Conservation (phyloP, 2,329 filamentous ascomycete genomes). For the Monilinia fructicola region DNA sequence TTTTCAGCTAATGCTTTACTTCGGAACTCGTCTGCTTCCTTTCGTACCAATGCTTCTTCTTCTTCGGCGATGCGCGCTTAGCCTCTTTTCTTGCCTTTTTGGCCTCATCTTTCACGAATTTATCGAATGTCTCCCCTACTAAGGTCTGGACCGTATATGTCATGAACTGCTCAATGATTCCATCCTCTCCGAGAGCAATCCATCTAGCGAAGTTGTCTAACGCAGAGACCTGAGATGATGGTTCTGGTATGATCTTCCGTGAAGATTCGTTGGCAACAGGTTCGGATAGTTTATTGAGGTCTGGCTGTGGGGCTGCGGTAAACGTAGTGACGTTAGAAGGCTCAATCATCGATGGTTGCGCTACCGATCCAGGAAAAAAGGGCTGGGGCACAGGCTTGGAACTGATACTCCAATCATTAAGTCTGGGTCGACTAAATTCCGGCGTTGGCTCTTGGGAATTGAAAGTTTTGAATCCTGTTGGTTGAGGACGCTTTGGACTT, state of each 20-base stretch:
- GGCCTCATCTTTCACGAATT: slow-evolving; percentile 29
- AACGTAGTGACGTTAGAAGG: not conserved
- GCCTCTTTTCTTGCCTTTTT: slow-evolving; percentile 23
- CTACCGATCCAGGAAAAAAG: not conserved
- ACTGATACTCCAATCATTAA: slow-evolving; percentile 7
- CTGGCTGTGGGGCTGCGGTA: not conserved
- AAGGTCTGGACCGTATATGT: slow-evolving; percentile 32
- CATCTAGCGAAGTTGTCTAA: slow-evolving; percentile 33
- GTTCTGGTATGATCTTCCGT: not conserved
- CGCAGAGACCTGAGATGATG: not conserved
- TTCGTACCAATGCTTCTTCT: slow-evolving; percentile 30
- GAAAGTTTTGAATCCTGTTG: not conserved
- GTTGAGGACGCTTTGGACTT: not conserved
- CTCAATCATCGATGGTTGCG: not conserved
- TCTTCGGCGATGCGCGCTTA: slow-evolving; percentile 27
- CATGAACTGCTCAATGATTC: slow-evolving; percentile 41
- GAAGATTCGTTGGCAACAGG: slow-evolving; percentile 1
- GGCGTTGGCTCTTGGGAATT: not conserved
- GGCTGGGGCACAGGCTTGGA: slow-evolving; percentile 13
- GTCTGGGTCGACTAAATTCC: slow-evolving; percentile 5
- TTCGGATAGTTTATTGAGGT: not conserved
- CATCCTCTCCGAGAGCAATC: slow-evolving; percentile 36
- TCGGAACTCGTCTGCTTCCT: slow-evolving; percentile 36
- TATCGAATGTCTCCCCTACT: slow-evolving; percentile 27
- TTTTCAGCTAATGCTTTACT: slow-evolving; percentile 36